Percentiles rank a stretch among this genome's conserved stretches.
Conservation (phyloP, 208 protist species). For the Porcisia deanei region DNA sequence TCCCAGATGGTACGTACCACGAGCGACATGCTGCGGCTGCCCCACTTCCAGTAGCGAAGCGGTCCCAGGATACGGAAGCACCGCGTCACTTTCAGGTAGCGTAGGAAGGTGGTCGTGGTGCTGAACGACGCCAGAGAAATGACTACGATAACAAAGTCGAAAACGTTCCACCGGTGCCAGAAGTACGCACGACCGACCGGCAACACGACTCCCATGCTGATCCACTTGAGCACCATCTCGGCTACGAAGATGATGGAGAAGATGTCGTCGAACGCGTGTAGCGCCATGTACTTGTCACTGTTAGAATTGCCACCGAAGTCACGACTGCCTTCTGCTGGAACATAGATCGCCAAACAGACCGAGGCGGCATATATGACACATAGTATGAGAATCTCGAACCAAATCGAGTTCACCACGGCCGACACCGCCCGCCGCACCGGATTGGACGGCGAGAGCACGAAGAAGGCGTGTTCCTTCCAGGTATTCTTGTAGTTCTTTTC, state of each 20-base stretch:
- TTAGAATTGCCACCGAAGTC: constrained; percentile 68
- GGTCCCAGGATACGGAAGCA: constrained; percentile 84
- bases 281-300: constrained; percentile 69
- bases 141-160: constrained; percentile 89
- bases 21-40: constrained; percentile 58
- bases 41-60: constrained; percentile 53
- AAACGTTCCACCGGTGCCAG: constrained; percentile 88
- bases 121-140: constrained; percentile 79
- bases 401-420: constrained; percentile 50
- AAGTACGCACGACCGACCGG: constrained; percentile 80
- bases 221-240: constrained; percentile 91
- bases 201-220: constrained; percentile 86
- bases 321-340: constrained; percentile 47
- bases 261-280: constrained; percentile 83
- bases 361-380: constrained; percentile 70
- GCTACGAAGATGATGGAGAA: constrained; percentile 83
- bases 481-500: constrained; percentile 46
- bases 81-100: constrained; percentile 84
- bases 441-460: constrained; percentile 60
- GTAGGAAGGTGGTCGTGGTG: constrained; percentile 39
- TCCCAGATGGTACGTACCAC: constrained; percentile 76
- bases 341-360: constrained; percentile 78
- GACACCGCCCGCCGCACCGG: constrained; percentile 51
- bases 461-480: constrained; percentile 77
- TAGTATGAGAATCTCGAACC: constrained; percentile 73